Percentiles rank a stretch among this genome's conserved stretches.
Evolutionary conservation across 1,139 yeast species (phyloP).

Genomic region (Diutina catenulata): DNA sequence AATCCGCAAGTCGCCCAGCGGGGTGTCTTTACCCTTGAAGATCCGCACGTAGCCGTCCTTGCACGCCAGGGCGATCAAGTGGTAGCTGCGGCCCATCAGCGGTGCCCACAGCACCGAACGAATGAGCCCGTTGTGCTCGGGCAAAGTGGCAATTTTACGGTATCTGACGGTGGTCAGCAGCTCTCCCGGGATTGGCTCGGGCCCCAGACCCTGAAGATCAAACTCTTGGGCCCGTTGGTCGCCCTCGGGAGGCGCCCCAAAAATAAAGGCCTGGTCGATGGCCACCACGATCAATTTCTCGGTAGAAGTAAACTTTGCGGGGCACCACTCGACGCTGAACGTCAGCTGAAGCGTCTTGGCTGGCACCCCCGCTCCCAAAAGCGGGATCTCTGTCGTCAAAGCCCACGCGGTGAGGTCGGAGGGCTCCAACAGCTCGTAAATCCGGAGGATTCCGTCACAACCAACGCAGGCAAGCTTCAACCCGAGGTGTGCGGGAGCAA

Average conservation of each 20-base stretch:
- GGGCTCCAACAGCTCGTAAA: conserved; percentile 86
- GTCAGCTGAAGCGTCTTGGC: conserved; percentile 79
- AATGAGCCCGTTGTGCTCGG: conserved; percentile 80
- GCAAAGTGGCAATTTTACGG: conserved; percentile 28
- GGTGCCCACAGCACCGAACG: conserved; percentile 97
- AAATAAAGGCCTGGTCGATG: conserved; percentile 75
- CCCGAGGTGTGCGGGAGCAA: conserved; percentile 83
- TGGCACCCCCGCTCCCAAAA: conserved; percentile 48
- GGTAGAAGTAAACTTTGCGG: conserved; percentile 59
- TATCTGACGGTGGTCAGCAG: conserved; percentile 10
- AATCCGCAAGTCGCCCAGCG: conserved; percentile 21
- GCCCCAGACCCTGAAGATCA: conserved; percentile 12
- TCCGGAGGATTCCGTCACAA: conserved; percentile 75
- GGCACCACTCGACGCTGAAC: conserved; percentile 88
- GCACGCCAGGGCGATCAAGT: conserved; percentile 87
- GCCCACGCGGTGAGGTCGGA: conserved; percentile 78
- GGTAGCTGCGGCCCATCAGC: conserved; percentile 83
- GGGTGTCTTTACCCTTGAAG: conserved; percentile 40
- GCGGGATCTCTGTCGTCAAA: conserved; percentile 55
- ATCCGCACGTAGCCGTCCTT: conserved; percentile 88
- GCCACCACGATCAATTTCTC: conserved; percentile 83
- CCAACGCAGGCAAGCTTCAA: conserved; percentile 81
- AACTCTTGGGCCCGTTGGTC: conserved; percentile 1
- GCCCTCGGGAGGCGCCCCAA: conserved; percentile 20
- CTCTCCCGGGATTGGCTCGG: conserved; percentile 6